These are phyloP conservation scores for Candida michaelii DNA, from an alignment of 805 yeast genomes.

Conservation along the genomic window DNA sequence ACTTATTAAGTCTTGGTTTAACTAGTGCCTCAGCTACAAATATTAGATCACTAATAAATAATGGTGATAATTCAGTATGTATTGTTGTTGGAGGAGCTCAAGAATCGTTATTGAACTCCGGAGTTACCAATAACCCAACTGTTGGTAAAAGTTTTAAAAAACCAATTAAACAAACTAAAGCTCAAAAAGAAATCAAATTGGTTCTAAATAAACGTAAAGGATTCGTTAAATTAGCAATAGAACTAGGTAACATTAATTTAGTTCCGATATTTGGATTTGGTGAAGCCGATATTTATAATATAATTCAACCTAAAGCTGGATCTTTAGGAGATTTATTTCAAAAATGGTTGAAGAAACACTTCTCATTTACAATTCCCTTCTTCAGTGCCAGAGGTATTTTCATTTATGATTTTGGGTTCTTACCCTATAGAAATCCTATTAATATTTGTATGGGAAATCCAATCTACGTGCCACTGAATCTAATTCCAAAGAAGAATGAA, in stretches of 20 bases:
- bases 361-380: constrained; percentile 87
- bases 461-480: constrained; percentile 50
- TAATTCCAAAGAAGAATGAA: constrained; percentile 23
- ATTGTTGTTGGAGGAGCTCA: constrained; percentile 96
- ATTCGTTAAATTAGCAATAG: constrained; percentile 82
- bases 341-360: constrained; percentile 62
- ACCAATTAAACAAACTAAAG: constrained; percentile 3
- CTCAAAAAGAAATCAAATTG: constrained; percentile 54
- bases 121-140: constrained; percentile 32
- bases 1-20: constrained; percentile 74
- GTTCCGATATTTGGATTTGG: constrained; percentile 94
- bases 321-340: constrained; percentile 58
- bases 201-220: constrained; percentile 82
- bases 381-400: constrained; percentile 91
- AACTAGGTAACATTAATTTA: constrained; percentile 69
- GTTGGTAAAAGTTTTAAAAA: constrained; percentile 32
- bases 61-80: constrained; percentile 71
- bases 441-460: constrained; percentile 75
- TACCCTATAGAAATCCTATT: constrained; percentile 83
- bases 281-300: constrained; percentile 63
- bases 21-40: constrained; percentile 80
- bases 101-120: constrained; percentile 64
- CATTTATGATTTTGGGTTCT: constrained; percentile 85
- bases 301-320: constrained; percentile 40
- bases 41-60: constrained; percentile 59